Percentiles rank a stretch among this genome's conserved stretches.
Evolutionary conservation across 202 grass and related monocot genomes (phyloP).

Genomic region (Panicum virgatum): DNA sequence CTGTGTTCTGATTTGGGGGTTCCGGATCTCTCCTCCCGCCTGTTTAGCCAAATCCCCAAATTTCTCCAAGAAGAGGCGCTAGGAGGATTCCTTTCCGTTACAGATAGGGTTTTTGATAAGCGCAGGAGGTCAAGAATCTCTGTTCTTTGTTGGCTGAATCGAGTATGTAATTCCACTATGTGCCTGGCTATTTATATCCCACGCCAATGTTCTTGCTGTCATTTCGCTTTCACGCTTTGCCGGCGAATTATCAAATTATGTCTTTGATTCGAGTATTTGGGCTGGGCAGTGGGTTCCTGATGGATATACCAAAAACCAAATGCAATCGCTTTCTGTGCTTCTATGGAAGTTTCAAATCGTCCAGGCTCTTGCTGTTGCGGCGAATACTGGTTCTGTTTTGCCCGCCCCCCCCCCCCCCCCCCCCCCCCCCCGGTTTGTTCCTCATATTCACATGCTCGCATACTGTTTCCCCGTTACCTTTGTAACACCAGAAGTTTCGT

Average conservation of each 20-base stretch:
- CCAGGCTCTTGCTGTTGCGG: not conserved
- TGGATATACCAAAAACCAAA: not conserved
- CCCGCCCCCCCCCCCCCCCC: too few species aligned
- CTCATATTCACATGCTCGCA: not conserved
- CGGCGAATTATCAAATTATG: not conserved
- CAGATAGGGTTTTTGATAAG: not conserved
- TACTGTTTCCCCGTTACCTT: not conserved
- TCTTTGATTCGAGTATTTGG: not conserved
- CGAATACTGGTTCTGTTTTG: not conserved
- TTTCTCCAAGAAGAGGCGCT: not conserved
- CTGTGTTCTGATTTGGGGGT: constrained; percentile 20
- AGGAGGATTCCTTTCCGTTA: not conserved
- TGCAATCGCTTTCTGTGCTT: not conserved
- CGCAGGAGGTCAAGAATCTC: not conserved
- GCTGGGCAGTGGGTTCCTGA: not conserved
- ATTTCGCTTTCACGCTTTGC: not conserved
- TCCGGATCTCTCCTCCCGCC: not conserved
- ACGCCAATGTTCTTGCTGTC: not conserved
- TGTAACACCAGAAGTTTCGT: not conserved
- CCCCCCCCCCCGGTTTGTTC: not conserved
- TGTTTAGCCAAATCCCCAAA: not conserved
- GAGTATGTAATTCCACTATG: not conserved
- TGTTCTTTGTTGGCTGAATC: constrained; percentile 4
- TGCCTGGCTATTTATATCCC: not conserved
- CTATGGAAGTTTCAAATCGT: not conserved